Evolutionary conservation across 73 alveolate genomes (phyloP).

Genomic region (Blepharisma japonicum): DNA sequence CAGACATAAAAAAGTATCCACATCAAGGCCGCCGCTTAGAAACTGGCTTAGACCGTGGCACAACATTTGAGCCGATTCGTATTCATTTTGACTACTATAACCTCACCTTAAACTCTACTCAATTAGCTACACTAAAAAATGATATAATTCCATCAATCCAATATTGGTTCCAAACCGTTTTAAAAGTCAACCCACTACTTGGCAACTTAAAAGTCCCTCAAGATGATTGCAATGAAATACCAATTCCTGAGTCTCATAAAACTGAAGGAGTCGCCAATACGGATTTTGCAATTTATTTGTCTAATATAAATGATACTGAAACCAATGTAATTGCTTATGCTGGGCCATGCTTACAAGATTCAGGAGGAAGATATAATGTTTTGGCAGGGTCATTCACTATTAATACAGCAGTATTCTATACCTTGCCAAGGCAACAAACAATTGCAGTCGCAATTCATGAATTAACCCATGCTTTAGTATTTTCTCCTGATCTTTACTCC

Average conservation of each 20-base stretch:
- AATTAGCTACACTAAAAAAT: neutral
- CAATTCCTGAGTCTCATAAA: neutral
- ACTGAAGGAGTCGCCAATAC: neutral
- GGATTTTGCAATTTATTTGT: neutral
- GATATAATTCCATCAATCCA: neutral
- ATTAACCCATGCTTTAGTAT: conserved; percentile 26
- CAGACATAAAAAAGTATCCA: no score
- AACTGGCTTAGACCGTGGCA: no score
- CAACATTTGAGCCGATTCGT: neutral
- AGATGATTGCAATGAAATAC: neutral
- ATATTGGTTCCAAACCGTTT: neutral
- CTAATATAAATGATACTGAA: neutral
- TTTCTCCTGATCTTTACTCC: neutral
- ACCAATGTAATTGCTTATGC: neutral
- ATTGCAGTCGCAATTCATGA: conserved; percentile 7
- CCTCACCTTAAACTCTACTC: neutral
- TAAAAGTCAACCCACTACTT: neutral
- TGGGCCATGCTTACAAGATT: neutral
- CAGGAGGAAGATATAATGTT: neutral
- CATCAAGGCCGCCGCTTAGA: no score
- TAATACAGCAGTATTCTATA: neutral
- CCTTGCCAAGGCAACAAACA: no score
- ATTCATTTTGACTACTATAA: neutral
- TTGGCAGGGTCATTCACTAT: neutral
- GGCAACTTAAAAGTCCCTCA: neutral